phyloP scores from a whole-genome alignment of 2,329 filamentous ascomycete species.

The Pseudogymnoascus sp. region DNA sequence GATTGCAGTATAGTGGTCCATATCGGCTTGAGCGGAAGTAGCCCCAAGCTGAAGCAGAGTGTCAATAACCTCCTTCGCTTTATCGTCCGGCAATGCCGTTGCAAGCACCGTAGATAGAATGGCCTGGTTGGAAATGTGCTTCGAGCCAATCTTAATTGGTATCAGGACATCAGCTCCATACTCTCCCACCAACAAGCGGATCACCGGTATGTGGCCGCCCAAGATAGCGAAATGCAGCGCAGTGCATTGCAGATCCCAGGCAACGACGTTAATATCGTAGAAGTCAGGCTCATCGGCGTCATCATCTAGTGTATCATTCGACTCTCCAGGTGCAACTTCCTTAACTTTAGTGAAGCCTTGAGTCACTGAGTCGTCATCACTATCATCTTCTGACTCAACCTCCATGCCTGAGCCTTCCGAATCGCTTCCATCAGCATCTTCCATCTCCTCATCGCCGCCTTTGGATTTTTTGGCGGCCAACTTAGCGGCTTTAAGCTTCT shows the following conservation, averaged over 20 bases:
- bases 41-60: constrained; percentile 64
- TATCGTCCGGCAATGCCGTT: constrained; percentile 53
- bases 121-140: constrained; percentile 42
- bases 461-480: constrained; percentile 15
- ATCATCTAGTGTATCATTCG: constrained; percentile 42
- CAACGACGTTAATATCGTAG: constrained; percentile 69
- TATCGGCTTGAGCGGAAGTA: constrained; percentile 65
- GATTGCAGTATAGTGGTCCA: constrained; percentile 56
- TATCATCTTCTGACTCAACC: constrained; percentile 20
- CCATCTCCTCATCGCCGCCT: constrained; percentile 27
- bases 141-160: constrained; percentile 58
- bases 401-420: constrained; percentile 28
- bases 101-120: constrained; percentile 67
- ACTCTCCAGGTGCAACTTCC: constrained; percentile 23
- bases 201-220: constrained; percentile 61
- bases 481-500: constrained; percentile 31
- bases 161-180: constrained; percentile 73
- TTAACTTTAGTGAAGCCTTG: constrained; percentile 38
- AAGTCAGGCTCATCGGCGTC: constrained; percentile 66
- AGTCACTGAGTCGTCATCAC: constrained; percentile 43
- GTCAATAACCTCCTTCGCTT: constrained; percentile 57
- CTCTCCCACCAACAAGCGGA: constrained; percentile 61
- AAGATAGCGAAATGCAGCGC: constrained; percentile 74
- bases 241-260: constrained; percentile 70
- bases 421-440: constrained; percentile 33